phyloP scores from a whole-genome alignment of 495 filamentous ascomycete species.

The Haplographium delicatum region DNA sequence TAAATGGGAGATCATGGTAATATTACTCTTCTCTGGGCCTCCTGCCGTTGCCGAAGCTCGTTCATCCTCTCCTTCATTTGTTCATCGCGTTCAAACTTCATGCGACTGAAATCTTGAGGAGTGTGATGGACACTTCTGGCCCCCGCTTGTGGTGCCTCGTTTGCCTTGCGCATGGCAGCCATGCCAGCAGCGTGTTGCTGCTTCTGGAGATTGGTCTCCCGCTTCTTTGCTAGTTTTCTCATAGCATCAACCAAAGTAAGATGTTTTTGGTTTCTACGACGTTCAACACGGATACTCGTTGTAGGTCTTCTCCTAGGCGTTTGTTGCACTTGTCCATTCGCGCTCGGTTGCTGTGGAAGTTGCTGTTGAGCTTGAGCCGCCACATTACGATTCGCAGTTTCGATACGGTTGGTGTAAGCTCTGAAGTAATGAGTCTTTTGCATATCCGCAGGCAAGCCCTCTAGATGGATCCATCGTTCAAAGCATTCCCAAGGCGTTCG shows the following conservation, averaged over 20 bases:
- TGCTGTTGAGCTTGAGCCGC: constrained; percentile 55
- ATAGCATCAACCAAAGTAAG: constrained; percentile 87
- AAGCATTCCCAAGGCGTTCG: constrained; percentile 99
- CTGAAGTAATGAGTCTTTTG: constrained; percentile 89
- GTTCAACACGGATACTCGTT: constrained; percentile 73
- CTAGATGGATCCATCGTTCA: constrained; percentile 87
- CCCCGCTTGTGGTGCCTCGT: constrained; percentile 56
- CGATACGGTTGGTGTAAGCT: constrained; percentile 73
- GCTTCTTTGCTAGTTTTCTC: constrained; percentile 91
- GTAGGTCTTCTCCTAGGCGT: constrained; percentile 58
- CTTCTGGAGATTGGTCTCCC: constrained; percentile 79
- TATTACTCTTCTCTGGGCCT: constrained; percentile 50
- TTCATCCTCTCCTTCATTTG: constrained; percentile 70
- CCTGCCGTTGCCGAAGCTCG: constrained; percentile 58
- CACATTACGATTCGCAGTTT: constrained; percentile 67
- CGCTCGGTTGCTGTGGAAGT: constrained; percentile 47
- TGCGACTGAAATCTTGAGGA: constrained; percentile 80
- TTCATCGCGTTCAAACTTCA: constrained; percentile 80
- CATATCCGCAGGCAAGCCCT: constrained; percentile 87
- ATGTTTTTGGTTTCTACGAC: constrained; percentile 76
- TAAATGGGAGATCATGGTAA: constrained; percentile 12
- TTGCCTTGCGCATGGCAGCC: constrained; percentile 65
- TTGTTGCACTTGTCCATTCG: constrained; percentile 50
- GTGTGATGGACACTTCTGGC: constrained; percentile 44
- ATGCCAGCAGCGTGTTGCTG: constrained; percentile 71